Evolutionary conservation across 106 monocot genomes (phyloP).

Genomic region (Chionographis japonica): DNA sequence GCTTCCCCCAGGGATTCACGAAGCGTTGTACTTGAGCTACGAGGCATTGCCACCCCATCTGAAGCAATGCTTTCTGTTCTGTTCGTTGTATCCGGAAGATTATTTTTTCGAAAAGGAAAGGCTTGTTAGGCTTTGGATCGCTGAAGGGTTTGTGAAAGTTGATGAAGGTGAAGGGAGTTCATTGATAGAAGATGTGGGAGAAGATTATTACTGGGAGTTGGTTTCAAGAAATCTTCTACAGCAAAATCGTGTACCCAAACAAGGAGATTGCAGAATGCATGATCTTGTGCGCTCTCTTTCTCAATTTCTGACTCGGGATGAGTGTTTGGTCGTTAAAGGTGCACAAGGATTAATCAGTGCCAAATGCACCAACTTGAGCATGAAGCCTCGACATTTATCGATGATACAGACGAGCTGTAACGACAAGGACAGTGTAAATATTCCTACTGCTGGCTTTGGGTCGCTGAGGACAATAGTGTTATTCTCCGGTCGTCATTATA

Average conservation of each 20-base stretch:
- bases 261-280: conserved; percentile 24
- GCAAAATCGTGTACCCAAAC: background rate
- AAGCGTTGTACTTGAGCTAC: conserved; percentile 35
- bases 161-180: background rate
- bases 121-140: conserved; percentile 39
- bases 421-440: background rate
- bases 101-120: background rate
- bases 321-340: conserved; percentile 12
- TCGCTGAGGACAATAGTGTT: too few relatives aligned
- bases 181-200: conserved; percentile 28
- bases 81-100: conserved; percentile 39
- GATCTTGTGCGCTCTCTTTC: conserved; percentile 31
- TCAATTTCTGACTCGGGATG: conserved; percentile 14
- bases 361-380: background rate
- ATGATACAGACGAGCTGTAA: background rate
- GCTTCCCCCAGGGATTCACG: conserved; percentile 5
- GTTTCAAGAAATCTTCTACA: conserved; percentile 36
- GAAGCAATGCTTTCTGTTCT: conserved; percentile 53
- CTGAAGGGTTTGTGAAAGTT: conserved; percentile 33
- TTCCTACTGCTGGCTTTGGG: too few relatives aligned
- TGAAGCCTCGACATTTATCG: conserved; percentile 16
- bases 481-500: too few relatives aligned
- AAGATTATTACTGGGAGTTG: conserved; percentile 37
- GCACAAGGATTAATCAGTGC: background rate
- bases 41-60: conserved; percentile 36